Evolutionary conservation across 2,329 filamentous ascomycete species (phyloP), one percentile per base, ranked within the genome.

Genomic region (Stagonosporopsis vannaccii): DNA sequence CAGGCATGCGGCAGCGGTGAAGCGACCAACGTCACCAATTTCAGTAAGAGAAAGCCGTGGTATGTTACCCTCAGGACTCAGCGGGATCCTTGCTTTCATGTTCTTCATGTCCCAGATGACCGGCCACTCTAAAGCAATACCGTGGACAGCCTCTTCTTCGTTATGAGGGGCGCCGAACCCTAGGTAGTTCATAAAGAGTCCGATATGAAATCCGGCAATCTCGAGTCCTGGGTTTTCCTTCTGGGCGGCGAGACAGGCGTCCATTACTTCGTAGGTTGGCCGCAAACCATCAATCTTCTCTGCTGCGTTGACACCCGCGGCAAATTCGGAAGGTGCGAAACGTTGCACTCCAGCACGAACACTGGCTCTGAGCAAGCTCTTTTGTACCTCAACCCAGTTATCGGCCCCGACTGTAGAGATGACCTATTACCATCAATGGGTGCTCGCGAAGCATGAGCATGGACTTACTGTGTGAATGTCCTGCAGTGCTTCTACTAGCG

Each of bases 261-360:
- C 49, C 63, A 68, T 68, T 25, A 75, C 68, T 7, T 51, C 48
- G 8, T 61, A 54, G 42, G 70, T 65, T 15, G 63, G 58, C 1
- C 50, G 44, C 6, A 73, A 43, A 9, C 72, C 44, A 7, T 65
- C 66, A 12, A 75, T 59, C 19, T 54, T 56, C 1, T 45, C 25
- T 1, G 67, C 61, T 9, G 61, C 52, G 2, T 55, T n/a, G 5
- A 60, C 49, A 6, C 65, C 61, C 4, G 63, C 37, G n/a, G 76
- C 78, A 51, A 81, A 85, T 51, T 76, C 78, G 61, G 79, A 81
- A 2, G 82, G 82, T 26, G 85, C 77, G 59, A 84, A 85, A 39
- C 84, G 78, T 58, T 78, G 75, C 9, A 85, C 79, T 0, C 82
- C 81, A 3, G 79, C 80, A 42, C 74, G 73, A 59, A 83, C 81